A percentile compares a stretch with the other conserved stretches of the same genome.
These are phyloP conservation scores for Colletotrichum higginsianum DNA, from an alignment of 2,329 filamentous ascomycete species.

Conservation along the genomic window DNA sequence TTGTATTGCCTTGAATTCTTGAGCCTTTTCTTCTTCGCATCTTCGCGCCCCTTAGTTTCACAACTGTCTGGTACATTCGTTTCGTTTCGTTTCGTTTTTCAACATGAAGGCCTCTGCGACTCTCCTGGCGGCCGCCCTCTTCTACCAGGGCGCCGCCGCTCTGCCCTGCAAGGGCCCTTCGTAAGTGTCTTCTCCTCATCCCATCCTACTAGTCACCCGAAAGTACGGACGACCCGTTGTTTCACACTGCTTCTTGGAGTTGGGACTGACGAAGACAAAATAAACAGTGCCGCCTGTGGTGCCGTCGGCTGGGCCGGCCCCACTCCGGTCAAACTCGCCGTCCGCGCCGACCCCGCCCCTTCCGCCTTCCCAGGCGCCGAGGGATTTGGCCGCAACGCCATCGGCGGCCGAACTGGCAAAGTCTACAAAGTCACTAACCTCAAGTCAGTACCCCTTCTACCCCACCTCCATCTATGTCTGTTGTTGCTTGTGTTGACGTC, in stretches of 20 bases:
- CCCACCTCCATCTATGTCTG: background rate
- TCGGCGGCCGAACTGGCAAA: slow-evolving; percentile 61
- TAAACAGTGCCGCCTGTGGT: slow-evolving; percentile 20
- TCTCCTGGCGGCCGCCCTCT: slow-evolving; percentile 24
- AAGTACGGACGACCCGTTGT: background rate
- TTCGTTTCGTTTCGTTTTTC: slow-evolving; percentile 2
- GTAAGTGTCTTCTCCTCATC: slow-evolving; percentile 1
- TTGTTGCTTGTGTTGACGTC: background rate
- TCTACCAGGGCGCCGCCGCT: slow-evolving; percentile 22
- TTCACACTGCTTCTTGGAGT: too few relatives aligned
- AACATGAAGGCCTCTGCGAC: slow-evolving; percentile 36
- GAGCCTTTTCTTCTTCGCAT: background rate
- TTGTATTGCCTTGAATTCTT: background rate
- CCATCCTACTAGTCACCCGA: background rate
- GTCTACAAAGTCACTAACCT: slow-evolving; percentile 66
- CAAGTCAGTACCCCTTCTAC: slow-evolving; percentile 45
- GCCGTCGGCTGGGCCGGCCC: slow-evolving; percentile 23
- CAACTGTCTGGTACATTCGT: slow-evolving; percentile 29
- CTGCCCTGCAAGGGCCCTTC: slow-evolving; percentile 32
- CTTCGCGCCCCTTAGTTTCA: slow-evolving; percentile 7
- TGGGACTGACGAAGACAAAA: background rate
- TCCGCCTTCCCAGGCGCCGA: slow-evolving; percentile 66
- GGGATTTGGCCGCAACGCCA: slow-evolving; percentile 63
- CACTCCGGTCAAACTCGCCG: slow-evolving; percentile 20
- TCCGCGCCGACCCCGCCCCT: slow-evolving; percentile 23